Conservation (phyloP, 169 alveolate genomes). For the Babesia bigemina region DNA sequence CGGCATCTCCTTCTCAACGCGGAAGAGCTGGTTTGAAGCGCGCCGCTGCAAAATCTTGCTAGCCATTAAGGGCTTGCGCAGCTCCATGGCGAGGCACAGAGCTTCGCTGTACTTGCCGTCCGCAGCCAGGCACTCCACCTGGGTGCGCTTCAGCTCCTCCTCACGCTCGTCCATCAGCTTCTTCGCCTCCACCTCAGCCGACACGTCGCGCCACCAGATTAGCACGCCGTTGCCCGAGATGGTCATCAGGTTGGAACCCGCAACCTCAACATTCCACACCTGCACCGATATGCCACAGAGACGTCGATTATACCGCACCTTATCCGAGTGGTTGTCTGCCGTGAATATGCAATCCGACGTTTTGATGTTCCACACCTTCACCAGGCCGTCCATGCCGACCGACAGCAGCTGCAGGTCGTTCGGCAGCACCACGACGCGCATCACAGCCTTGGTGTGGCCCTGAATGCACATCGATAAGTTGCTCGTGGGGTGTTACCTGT, state of each 20-base stretch:
- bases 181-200: slow-evolving; percentile 33
- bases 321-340: slow-evolving; percentile 50
- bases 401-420: slow-evolving; percentile 56
- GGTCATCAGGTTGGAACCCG: slow-evolving; percentile 18
- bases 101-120: slow-evolving; percentile 60
- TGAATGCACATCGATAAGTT: background rate
- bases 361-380: slow-evolving; percentile 65
- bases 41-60: slow-evolving; percentile 37
- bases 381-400: slow-evolving; percentile 62
- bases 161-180: slow-evolving; percentile 47
- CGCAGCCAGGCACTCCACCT: slow-evolving; percentile 44
- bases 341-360: slow-evolving; percentile 68
- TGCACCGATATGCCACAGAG: background rate
- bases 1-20: slow-evolving; percentile 15
- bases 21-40: slow-evolving; percentile 19
- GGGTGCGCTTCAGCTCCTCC: slow-evolving; percentile 53
- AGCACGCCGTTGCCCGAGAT: slow-evolving; percentile 46
- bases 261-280: slow-evolving; percentile 59
- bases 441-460: slow-evolving; percentile 68
- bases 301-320: slow-evolving; percentile 13
- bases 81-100: slow-evolving; percentile 47
- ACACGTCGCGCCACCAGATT: slow-evolving; percentile 57
- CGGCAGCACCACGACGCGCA: slow-evolving; percentile 47
- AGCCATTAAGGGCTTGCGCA: slow-evolving; percentile 56
- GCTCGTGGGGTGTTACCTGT: slow-evolving; percentile 27